Percentiles rank a stretch among this genome's conserved stretches.
phyloP scores from a whole-genome alignment of 768 basidiomycete species.

The Tremella mesenterica region DNA sequence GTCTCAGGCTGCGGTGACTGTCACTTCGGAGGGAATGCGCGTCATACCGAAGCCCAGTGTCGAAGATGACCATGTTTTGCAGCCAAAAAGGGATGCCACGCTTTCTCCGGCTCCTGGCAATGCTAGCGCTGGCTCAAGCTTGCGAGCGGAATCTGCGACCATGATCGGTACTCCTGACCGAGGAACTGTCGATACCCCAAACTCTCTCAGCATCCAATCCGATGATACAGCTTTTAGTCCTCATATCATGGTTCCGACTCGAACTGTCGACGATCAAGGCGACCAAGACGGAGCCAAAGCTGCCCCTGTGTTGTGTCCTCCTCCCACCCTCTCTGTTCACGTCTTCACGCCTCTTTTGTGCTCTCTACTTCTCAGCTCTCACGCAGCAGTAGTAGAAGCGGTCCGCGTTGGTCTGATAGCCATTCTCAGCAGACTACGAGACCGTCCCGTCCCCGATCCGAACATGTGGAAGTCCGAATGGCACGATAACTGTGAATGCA shows the following conservation, averaged over 20 bases:
- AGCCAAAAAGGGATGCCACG: background rate
- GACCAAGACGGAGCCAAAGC: constrained; percentile 3
- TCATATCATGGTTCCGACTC: background rate
- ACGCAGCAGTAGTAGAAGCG: constrained; percentile 61
- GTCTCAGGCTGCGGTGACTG: constrained; percentile 10
- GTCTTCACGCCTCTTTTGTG: constrained; percentile 88
- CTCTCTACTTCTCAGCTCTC: constrained; percentile 73
- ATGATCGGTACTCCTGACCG: background rate
- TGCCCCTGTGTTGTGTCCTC: constrained; percentile 10
- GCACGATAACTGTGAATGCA: constrained; percentile 36
- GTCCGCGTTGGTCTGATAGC: constrained; percentile 70
- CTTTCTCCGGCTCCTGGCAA: background rate
- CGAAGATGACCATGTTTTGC: constrained; percentile 13
- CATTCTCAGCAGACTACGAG: constrained; percentile 61
- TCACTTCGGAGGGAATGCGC: constrained; percentile 36
- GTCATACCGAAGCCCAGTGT: constrained; percentile 26
- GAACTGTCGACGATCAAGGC: constrained; percentile 7
- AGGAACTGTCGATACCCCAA: background rate
- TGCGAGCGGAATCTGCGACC: background rate
- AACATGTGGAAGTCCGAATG: constrained; percentile 9
- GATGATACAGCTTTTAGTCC: constrained; percentile 21
- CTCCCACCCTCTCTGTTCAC: constrained; percentile 56
- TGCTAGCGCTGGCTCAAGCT: constrained; percentile 10
- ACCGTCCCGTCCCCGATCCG: constrained; percentile 47
- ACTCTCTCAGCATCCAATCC: background rate